phyloP scores from a whole-genome alignment of 371 early-diverging fungal genomes.

The Capillidium rhysosporum region DNA sequence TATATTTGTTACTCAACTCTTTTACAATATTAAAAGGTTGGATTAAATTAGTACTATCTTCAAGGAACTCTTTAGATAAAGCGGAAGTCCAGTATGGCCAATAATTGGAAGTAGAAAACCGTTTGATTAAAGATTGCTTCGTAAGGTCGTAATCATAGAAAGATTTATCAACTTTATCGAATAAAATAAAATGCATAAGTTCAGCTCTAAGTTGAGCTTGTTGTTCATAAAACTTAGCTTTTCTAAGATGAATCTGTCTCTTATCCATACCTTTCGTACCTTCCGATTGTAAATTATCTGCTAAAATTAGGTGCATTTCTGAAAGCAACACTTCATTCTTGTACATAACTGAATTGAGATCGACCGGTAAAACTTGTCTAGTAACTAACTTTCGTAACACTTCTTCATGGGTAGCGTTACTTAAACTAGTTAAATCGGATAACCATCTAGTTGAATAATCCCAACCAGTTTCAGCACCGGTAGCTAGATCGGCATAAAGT shows the following conservation, averaged over 20 bases:
- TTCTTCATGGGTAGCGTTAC: not conserved
- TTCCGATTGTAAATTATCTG: not conserved
- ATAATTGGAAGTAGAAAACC: slow-evolving; percentile 4
- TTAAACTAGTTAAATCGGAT: not conserved
- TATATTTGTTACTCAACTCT: slow-evolving; percentile 14
- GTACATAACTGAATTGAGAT: slow-evolving; percentile 70
- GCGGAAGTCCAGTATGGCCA: slow-evolving; percentile 18
- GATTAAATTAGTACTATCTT: slow-evolving; percentile 7
- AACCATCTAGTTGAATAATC: slow-evolving; percentile 70
- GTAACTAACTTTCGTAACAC: slow-evolving; percentile 32
- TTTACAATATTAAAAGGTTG: slow-evolving; percentile 17
- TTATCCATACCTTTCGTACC: slow-evolving; percentile 5
- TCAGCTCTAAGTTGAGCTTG: slow-evolving; percentile 10
- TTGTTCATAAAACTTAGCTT: slow-evolving; percentile 9
- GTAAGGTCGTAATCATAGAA: slow-evolving; percentile 20
- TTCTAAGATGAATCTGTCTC: slow-evolving; percentile 6
- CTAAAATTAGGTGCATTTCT: slow-evolving; percentile 16
- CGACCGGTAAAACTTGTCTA: slow-evolving; percentile 51
- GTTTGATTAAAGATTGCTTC: not conserved
- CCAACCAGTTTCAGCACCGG: slow-evolving; percentile 82
- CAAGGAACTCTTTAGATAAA: slow-evolving; percentile 13
- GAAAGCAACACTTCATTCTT: slow-evolving; percentile 37
- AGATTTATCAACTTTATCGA: slow-evolving; percentile 11
- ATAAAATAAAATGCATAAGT: slow-evolving; percentile 18
- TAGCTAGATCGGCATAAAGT: slow-evolving; percentile 46